A percentile compares a stretch with the other conserved stretches of the same genome.
These are phyloP conservation scores for Leishmania tropica DNA, from an alignment of 208 protist genomes.

Conservation along the genomic window DNA sequence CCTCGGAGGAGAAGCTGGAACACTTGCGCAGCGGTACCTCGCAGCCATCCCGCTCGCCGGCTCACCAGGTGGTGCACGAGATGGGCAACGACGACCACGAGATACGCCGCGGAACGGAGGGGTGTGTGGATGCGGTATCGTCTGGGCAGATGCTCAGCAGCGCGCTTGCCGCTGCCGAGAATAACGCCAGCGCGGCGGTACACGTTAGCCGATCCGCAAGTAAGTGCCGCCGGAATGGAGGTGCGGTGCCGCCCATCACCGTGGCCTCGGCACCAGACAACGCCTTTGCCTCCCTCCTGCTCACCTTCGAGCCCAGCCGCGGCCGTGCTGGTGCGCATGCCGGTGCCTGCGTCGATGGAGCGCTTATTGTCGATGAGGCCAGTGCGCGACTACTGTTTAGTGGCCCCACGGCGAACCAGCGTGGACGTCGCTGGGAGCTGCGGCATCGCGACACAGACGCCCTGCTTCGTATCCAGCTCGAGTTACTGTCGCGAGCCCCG, in stretches of 20 bases:
- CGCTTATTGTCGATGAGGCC: conserved; percentile 12
- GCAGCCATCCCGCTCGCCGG: conserved; percentile 6
- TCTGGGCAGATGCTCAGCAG: background rate
- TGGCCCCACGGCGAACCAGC: conserved; percentile 19
- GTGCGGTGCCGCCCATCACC: background rate
- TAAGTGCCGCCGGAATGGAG: background rate
- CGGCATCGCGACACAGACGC: conserved; percentile 29
- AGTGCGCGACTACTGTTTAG: conserved; percentile 21
- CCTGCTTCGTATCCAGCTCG: conserved; percentile 23
- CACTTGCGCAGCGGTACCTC: conserved; percentile 2
- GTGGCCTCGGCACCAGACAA: background rate
- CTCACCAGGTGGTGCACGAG: conserved; percentile 21
- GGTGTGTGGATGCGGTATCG: conserved; percentile 3
- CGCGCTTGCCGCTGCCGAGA: background rate
- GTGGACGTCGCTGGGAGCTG: conserved; percentile 25
- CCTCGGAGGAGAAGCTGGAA: conserved; percentile 9
- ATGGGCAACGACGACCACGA: conserved; percentile 18
- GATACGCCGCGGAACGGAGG: background rate
- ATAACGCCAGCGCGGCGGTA: background rate
- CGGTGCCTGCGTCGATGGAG: conserved; percentile 16
- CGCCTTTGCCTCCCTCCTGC: conserved; percentile 26
- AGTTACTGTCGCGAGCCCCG: conserved; percentile 12
- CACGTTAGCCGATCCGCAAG: background rate
- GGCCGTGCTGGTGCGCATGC: background rate
- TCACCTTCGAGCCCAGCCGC: conserved; percentile 7